phyloP scores from a whole-genome alignment of 1,139 yeast species.

The Geotrichum cucujoidarum region DNA sequence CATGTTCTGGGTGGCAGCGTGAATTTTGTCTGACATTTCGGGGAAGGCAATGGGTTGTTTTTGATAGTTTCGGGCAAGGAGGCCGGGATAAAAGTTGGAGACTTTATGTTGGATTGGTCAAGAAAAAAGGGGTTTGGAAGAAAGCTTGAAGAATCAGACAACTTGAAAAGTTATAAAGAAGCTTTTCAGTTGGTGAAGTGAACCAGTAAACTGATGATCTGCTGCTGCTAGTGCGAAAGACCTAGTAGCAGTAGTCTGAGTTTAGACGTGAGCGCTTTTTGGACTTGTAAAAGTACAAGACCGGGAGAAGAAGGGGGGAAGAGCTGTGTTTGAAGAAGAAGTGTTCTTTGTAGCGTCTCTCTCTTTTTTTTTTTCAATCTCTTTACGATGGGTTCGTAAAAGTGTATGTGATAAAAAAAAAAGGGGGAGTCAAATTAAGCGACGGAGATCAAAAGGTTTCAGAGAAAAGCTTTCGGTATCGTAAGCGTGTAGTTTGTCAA shows the following conservation, averaged over 20 bases:
- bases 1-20: too few relatives aligned
- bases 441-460: too few relatives aligned
- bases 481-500: too few relatives aligned
- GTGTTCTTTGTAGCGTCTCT: not conserved
- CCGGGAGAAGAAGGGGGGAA: not conserved
- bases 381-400: too few relatives aligned
- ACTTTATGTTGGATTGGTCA: not conserved
- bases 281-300: not conserved
- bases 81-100: not conserved
- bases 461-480: too few relatives aligned
- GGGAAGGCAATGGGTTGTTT: not conserved
- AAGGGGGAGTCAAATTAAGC: too few relatives aligned
- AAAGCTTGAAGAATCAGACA: not conserved
- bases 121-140: not conserved
- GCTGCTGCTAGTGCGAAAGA: not conserved
- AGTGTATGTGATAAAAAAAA: not conserved
- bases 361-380: too few relatives aligned
- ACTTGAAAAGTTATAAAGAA: not conserved
- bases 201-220: too few relatives aligned
- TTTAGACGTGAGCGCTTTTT: not conserved
- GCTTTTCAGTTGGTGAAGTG: not conserved
- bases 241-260: not conserved
- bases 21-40: not conserved
- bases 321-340: not conserved
- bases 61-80: not conserved